Base-by-base conservation (phyloP, 2,329 filamentous ascomycete genomes). In the Daldinia sp. region DNA sequence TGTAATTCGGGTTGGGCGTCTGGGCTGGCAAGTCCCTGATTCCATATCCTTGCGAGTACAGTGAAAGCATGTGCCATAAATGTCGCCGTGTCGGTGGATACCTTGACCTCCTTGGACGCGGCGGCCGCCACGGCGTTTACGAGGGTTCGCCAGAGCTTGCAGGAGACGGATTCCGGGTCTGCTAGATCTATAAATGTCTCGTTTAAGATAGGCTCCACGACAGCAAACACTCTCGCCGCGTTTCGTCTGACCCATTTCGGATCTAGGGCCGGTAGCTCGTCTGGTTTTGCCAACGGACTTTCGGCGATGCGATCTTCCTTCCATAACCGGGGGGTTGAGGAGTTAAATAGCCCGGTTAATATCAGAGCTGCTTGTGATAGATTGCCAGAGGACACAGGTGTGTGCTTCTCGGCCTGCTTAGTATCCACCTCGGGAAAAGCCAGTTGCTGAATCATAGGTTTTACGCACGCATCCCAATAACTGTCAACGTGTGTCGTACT, bases 231-330 rank as follows among this genome's bases (percentile, higher is more conserved):
- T 41, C 82, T 83, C 1, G 80, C 74, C 3, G 90, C 80, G 64
- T 92, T 92, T 61, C 86, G 89, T 54, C 94, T 87, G 10, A 96
- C 82, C 95, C 95, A 99, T 80, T 90, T 93, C 3, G 91, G 83
- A 71, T 98, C 93, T 5, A 98, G 80, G 5, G 89, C 81, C 4
- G 93, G 91, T n/a, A 99, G 81, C 62, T 97, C 93, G n/a, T 89
- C 86, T 0, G 89, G 83, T 52, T 82, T 84, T 54, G 87, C 78
- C 29, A 88, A 76, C 2, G 85, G 79, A 13, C 78, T 77, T 17
- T 90, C 86, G 61, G 87, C 82, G 8, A 92, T 89, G 52, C 89
- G 88, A 64, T 91, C 87, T 67, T 91, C 88, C 55, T 86, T 89
- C 93, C 93, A 98, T 3, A 89, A 76, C 63, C 88, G 77, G 48